phyloP scores from a whole-genome alignment of 2,329 filamentous ascomycete genomes.

The Aspergillus vadensis region DNA sequence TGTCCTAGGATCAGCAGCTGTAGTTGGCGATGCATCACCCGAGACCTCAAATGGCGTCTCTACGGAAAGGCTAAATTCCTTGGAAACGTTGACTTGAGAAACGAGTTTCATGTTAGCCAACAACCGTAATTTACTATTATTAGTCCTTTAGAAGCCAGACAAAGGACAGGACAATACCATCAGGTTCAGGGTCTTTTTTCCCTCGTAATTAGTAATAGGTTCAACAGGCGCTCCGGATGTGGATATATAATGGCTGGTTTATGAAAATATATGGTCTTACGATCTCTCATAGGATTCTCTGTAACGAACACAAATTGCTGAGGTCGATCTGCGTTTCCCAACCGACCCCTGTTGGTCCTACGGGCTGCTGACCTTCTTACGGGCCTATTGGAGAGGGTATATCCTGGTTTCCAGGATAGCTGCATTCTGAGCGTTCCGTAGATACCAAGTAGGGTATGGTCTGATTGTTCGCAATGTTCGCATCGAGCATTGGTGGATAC shows the following conservation, averaged over 20 bases:
- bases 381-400: slow-evolving; percentile 6
- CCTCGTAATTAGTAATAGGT: background rate
- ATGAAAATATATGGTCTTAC: background rate
- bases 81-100: too few species aligned
- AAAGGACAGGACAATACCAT: background rate
- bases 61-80: too few species aligned
- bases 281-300: background rate
- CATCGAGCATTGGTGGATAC: background rate
- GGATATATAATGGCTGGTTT: background rate
- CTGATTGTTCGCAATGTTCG: background rate
- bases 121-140: too few species aligned
- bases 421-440: background rate
- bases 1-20: too few species aligned
- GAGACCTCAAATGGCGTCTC: too few species aligned
- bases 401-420: slow-evolving; percentile 8
- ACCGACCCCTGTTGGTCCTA: background rate
- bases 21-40: too few species aligned
- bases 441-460: background rate
- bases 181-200: background rate
- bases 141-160: too few species aligned
- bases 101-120: too few species aligned
- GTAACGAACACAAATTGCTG: slow-evolving; percentile 6
- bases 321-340: background rate
- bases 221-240: background rate
- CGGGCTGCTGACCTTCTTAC: background rate